Base-by-base conservation (phyloP, 2,329 filamentous ascomycete genomes). In the Akanthomyces dipterigenus region DNA sequence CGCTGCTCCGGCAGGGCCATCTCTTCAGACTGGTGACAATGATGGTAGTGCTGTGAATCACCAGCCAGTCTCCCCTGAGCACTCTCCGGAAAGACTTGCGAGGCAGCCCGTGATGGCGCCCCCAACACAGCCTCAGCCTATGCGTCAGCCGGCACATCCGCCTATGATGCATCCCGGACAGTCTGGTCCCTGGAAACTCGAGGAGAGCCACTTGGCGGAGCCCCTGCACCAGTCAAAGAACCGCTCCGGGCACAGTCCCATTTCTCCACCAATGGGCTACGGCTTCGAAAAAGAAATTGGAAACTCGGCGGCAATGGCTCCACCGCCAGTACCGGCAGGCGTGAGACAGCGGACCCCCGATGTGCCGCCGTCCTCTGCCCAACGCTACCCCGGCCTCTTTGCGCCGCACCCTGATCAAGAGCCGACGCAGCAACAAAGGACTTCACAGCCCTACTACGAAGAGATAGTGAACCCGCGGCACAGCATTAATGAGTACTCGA, bases 251-350 rank as follows among this genome's bases (percentile, higher is more conserved):
- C 71, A 71, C 2, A 67, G 66, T 20, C 63, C 64, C 51, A 69
- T 70, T 3, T 71, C 72, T 51, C 64, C 61, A 34, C 59, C 67
- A 1, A 51, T 69, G 1, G 71, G 69, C 46, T 76, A 73, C 58
- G 78, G 74, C 9, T 78, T 78, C 46, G 80, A 83, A 57, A 84
- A 84, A 66, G 82, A 84, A 67, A 82, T 77, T 0, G 81, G 78
- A 26, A 54, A 64, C 55, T 31, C 65, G 11, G 64, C 67, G 14
- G 31, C 63, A 5, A 60, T 46, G 36, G 62, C 58, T 26, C 63
- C 65, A 3, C 60, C 56, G 28, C 64, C 36, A 11, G 18, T 36
- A 26, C 50, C 61, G 14, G 61, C 43, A 54, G 62, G 51, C 28
- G 60, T 63, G 18, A 67, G 67, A 8, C 64, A 66, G n/a, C 66